phyloP scores from a whole-genome alignment of 164 flowering plant genomes.

The Macadamia integrifolia region DNA sequence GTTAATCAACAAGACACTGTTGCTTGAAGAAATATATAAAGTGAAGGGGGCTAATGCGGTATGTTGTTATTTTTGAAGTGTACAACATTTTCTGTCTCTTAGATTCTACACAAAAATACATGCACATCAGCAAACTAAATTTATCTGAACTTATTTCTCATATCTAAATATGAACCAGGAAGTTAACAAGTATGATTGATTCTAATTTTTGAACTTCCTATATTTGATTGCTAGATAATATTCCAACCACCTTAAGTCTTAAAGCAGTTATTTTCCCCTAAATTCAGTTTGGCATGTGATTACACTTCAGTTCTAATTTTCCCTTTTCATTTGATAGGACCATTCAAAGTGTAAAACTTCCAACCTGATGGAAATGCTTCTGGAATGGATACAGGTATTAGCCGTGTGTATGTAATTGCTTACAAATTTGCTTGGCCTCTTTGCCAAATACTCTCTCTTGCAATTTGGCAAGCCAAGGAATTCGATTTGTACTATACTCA shows the following conservation, averaged over 20 bases:
- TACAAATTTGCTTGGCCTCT: too few species aligned
- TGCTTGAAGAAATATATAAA: constrained; percentile 59
- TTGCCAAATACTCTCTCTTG: too few species aligned
- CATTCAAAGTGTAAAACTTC: constrained; percentile 7
- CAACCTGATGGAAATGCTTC: constrained; percentile 53
- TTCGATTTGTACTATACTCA: too few species aligned
- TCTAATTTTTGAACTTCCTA: too few species aligned
- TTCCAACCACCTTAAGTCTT: background rate
- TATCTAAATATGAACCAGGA: background rate
- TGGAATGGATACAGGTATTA: constrained; percentile 79
- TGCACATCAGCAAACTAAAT: background rate
- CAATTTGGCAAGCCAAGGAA: too few species aligned
- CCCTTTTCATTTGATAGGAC: constrained; percentile 29
- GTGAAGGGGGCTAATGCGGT: constrained; percentile 45
- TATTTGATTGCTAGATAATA: background rate
- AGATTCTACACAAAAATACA: too few species aligned
- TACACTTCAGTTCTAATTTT: background rate
- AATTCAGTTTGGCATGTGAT: background rate
- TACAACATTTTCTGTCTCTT: too few species aligned
- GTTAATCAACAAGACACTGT: constrained; percentile 40
- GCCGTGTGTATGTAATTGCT: background rate
- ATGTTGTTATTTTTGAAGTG: constrained; percentile 11
- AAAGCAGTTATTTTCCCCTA: background rate
- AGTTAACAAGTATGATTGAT: too few species aligned
- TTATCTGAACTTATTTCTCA: background rate